phyloP scores from a whole-genome alignment of 169 alveolate species.

The Cryptosporidium viatorum region DNA sequence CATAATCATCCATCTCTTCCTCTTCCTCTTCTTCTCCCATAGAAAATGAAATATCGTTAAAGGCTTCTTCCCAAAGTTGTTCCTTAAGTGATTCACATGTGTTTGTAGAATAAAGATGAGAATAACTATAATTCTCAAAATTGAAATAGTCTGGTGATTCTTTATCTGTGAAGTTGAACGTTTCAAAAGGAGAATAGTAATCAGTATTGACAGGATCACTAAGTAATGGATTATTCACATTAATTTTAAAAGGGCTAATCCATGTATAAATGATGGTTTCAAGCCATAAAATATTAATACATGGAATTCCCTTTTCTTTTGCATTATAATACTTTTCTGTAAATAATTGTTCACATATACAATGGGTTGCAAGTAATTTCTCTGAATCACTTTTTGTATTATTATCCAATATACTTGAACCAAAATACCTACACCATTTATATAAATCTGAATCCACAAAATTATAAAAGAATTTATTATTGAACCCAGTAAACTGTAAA shows the following conservation, averaged over 20 bases:
- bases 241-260: constrained; percentile 25
- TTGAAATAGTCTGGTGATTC: not conserved
- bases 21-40: not conserved
- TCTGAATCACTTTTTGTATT: not conserved
- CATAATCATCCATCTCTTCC: not conserved
- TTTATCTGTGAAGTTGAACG: not conserved
- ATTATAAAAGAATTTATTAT: constrained; percentile 31
- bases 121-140: not conserved
- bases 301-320: constrained; percentile 42
- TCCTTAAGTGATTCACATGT: not conserved
- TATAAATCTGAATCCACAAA: constrained; percentile 42
- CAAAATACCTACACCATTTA: constrained; percentile 57
- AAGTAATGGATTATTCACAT: not conserved
- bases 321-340: constrained; percentile 56
- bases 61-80: constrained; percentile 62
- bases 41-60: constrained; percentile 26
- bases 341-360: constrained; percentile 63
- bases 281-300: constrained; percentile 51
- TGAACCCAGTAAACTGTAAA: constrained; percentile 59
- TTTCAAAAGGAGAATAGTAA: constrained; percentile 47
- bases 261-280: constrained; percentile 55
- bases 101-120: not conserved
- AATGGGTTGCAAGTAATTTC: constrained; percentile 15
- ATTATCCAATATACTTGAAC: constrained; percentile 13
- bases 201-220: constrained; percentile 27